Evolutionary conservation across 1,139 yeast species (phyloP).

Genomic region (Magnusiomyces magnusii): DNA sequence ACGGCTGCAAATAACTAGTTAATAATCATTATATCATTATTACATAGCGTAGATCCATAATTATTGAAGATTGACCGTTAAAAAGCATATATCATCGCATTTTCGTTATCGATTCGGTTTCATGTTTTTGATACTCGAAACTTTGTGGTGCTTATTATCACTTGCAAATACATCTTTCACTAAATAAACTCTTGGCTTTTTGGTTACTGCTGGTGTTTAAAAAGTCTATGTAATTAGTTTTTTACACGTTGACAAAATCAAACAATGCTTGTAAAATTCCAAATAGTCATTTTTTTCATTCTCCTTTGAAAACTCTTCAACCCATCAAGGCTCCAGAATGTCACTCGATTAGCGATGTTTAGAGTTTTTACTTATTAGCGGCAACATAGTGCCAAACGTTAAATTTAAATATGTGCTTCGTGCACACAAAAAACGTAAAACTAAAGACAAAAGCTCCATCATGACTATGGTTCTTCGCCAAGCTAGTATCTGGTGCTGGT

Average conservation of each 20-base stretch:
- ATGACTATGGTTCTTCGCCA: conserved; percentile 88
- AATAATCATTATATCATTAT: too few species aligned
- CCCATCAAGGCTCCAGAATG: conserved; percentile 83
- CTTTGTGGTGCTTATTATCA: conserved; percentile 85
- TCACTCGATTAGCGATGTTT: conserved; percentile 91
- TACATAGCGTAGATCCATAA: too few species aligned
- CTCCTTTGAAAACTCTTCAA: conserved; percentile 65
- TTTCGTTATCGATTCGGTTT: too few species aligned
- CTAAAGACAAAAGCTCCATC: conserved; percentile 78
- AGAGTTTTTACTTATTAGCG: conserved; percentile 83
- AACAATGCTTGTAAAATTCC: conserved; percentile 64
- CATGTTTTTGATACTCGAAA: conserved; percentile 79
- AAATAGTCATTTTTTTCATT: conserved; percentile 67
- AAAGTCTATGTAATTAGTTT: conserved; percentile 89
- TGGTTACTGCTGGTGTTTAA: conserved; percentile 82
- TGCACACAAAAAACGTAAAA: conserved; percentile 63
- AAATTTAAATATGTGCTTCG: conserved; percentile 68
- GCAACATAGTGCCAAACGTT: conserved; percentile 89
- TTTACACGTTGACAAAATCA: conserved; percentile 82
- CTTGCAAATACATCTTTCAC: conserved; percentile 88
- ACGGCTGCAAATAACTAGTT: too few species aligned
- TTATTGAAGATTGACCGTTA: too few species aligned
- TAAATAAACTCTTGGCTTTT: conserved; percentile 89
- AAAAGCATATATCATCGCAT: too few species aligned
- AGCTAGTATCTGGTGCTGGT: conserved; percentile 73